Percentiles rank a stretch among this genome's conserved stretches.
phyloP scores from a whole-genome alignment of 2,329 filamentous ascomycete species.

The Lecanoromycetidae sp. region DNA sequence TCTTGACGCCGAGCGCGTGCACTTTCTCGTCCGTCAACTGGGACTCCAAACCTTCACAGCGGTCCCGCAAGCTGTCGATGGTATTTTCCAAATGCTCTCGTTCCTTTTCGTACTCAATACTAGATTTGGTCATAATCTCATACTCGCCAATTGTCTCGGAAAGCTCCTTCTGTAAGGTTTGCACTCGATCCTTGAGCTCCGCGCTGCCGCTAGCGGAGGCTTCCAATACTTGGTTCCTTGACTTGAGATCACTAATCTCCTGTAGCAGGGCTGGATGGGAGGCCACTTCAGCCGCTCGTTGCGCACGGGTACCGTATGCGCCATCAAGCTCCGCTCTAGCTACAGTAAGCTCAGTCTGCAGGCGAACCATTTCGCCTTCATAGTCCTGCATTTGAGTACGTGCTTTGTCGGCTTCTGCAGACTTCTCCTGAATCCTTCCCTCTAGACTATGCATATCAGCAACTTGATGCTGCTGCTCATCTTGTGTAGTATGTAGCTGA shows the following conservation, averaged over 20 bases:
- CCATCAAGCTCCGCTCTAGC: slow-evolving; percentile 83
- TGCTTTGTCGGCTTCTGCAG: slow-evolving; percentile 28
- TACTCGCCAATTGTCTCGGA: slow-evolving; percentile 57
- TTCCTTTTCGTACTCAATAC: slow-evolving; percentile 60
- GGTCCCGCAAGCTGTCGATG: slow-evolving; percentile 52
- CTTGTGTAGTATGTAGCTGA: not conserved
- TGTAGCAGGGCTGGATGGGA: slow-evolving; percentile 46
- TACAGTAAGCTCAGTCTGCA: slow-evolving; percentile 74
- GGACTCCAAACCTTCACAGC: slow-evolving; percentile 50
- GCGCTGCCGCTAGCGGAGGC: slow-evolving; percentile 21
- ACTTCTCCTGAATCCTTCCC: slow-evolving; percentile 22
- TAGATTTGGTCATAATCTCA: slow-evolving; percentile 56
- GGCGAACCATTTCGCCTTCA: slow-evolving; percentile 51
- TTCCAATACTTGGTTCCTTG: slow-evolving; percentile 34
- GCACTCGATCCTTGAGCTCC: slow-evolving; percentile 36
- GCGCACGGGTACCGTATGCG: slow-evolving; percentile 69
- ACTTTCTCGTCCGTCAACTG: slow-evolving; percentile 57
- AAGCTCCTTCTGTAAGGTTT: slow-evolving; percentile 52
- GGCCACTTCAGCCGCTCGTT: slow-evolving; percentile 55
- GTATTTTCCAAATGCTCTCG: slow-evolving; percentile 50
- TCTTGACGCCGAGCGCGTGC: slow-evolving; percentile 50
- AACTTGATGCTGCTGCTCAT: slow-evolving; percentile 15
- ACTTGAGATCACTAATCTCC: slow-evolving; percentile 45
- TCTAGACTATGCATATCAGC: not conserved
- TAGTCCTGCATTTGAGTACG: slow-evolving; percentile 41